phyloP scores from a whole-genome alignment of 306 rosid genomes.

The Quercus alba region DNA sequence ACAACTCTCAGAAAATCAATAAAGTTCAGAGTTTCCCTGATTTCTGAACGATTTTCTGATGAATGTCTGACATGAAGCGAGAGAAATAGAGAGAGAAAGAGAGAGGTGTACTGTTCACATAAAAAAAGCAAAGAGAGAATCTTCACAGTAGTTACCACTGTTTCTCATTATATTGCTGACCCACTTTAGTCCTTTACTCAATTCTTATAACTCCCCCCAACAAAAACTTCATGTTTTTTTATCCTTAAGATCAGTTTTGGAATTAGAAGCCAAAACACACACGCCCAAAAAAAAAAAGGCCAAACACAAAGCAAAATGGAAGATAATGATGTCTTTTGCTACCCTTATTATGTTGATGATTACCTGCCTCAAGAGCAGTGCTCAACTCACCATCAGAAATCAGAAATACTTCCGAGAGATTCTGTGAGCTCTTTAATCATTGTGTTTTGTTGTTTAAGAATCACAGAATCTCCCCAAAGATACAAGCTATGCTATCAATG shows the following conservation, averaged over 20 bases:
- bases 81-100: constrained; percentile 29
- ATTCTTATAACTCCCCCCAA: constrained; percentile 1
- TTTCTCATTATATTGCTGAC: constrained; percentile 32
- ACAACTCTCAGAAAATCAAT: constrained; percentile 64
- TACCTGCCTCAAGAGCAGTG: constrained; percentile 30
- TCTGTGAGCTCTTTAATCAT: constrained; percentile 42
- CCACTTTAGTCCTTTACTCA: constrained; percentile 42
- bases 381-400: constrained; percentile 31
- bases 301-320: constrained; percentile 24
- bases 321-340: constrained; percentile 50
- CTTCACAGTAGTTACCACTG: constrained; percentile 60
- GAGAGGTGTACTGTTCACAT: constrained; percentile 19
- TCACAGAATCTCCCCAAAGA: constrained; percentile 4
- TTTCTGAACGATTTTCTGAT: constrained; percentile 77
- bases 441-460: neutral
- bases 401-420: constrained; percentile 37
- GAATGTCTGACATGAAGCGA: constrained; percentile 48
- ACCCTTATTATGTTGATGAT: constrained; percentile 47
- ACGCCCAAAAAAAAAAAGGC: neutral
- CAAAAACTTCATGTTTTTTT: constrained; percentile 12
- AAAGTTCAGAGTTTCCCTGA: constrained; percentile 64
- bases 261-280: neutral
- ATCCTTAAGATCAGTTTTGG: neutral
- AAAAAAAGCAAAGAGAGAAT: constrained; percentile 49
- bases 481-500: constrained; percentile 24